Evolutionary conservation across 257 asterid species (phyloP).

Genomic region (Perilla frutescens): DNA sequence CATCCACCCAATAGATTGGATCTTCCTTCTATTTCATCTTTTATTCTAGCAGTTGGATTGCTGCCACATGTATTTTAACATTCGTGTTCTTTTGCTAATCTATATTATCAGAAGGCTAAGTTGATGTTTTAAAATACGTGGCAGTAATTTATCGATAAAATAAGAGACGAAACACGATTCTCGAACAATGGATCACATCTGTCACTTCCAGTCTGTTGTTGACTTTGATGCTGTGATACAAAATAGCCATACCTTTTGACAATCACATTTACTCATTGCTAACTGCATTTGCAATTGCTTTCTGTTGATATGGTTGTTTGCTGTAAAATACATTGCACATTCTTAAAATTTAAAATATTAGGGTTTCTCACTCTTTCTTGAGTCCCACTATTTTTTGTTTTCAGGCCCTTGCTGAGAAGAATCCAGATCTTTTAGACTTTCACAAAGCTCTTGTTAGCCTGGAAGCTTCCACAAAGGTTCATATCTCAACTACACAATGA

Average conservation of each 20-base stretch:
- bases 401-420: constrained; percentile 52
- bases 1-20: too few species aligned
- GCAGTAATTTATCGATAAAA: background rate
- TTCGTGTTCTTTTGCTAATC: background rate
- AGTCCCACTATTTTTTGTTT: constrained; percentile 20
- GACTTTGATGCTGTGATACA: background rate
- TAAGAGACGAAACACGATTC: background rate
- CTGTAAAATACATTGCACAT: background rate
- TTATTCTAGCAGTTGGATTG: too few species aligned
- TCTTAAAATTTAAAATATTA: background rate
- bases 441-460: constrained; percentile 48
- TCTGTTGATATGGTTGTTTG: constrained; percentile 6
- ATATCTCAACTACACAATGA: constrained; percentile 13
- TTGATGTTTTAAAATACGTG: background rate
- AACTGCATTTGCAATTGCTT: background rate
- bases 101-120: background rate
- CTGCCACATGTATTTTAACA: background rate
- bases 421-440: constrained; percentile 54
- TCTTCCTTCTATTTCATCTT: too few species aligned
- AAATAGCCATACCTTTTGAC: background rate
- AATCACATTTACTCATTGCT: background rate
- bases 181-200: constrained; percentile 8
- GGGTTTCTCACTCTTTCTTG: constrained; percentile 15
- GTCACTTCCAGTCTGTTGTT: background rate
- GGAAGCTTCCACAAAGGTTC: constrained; percentile 70